Evolutionary conservation across 805 yeast species (phyloP), one percentile per base, ranked within the genome.

Genomic region (Wickerhamiella kazuoi): DNA sequence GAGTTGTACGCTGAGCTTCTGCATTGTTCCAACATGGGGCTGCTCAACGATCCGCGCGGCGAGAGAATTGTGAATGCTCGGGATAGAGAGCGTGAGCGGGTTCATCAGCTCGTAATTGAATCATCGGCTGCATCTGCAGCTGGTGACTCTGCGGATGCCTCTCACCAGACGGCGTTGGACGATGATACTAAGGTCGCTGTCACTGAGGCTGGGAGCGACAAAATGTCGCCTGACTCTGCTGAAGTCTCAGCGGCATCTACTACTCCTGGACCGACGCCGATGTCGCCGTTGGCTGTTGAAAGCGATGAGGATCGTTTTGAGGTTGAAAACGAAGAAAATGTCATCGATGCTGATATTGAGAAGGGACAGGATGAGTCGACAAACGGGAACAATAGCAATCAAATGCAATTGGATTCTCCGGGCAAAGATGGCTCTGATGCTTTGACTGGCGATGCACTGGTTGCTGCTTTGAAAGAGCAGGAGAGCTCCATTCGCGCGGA

Each of bases 1-100:
- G 99, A 90, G 59, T 63, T 90, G 38, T 73, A 90, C 36, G 98
- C 98, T 0, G 99, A 90, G 53, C 65, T 90, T 31, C 66, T 90
- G 41, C 98, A 90, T 59, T 90, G 99, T 54, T 83, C 95, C n/a
- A 90, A 90, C 60, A 90, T 90, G 97, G 82, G 79, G 0, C 65
- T 84, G 16, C 68, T 90, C 47, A 90, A 87, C 55, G 83, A 86
- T 35, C 72, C 69, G 31, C 68, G 67, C 38, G 83, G 86, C 40
- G 76, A 81, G 56, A 65, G 65, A 23, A 68, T 82, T 34, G 74
- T 83, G 19, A 57, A 60, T 30, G 73, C 76, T 41, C 69, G 95
- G 36, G 94, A 84, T 51, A 56, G 60, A 11, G 72, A 76, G 43
- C 68, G 95, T 21, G 35, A 33, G 35, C 34, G 34, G 14, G 21